Conservation (phyloP, 148 eudicot species). For the Hydrangea macrophylla region DNA sequence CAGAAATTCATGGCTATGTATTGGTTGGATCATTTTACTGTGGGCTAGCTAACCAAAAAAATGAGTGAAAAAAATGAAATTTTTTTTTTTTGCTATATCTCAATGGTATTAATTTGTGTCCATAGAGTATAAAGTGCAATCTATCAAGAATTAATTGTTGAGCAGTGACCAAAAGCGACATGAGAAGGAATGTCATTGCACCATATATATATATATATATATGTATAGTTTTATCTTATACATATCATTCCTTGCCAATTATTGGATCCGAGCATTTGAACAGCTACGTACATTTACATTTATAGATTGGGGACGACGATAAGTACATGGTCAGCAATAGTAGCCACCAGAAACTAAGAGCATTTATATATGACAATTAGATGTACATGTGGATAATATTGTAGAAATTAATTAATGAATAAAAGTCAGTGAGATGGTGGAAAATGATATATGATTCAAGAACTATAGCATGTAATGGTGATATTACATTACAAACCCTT, state of each 20-base stretch:
- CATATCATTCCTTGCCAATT: neutral
- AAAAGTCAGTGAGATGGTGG: too few species aligned
- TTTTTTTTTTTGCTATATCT: too few species aligned
- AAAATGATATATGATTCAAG: too few species aligned
- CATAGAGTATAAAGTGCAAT: neutral
- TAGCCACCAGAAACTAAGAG: too few species aligned
- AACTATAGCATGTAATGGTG: too few species aligned
- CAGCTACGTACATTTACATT: neutral
- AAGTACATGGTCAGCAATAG: neutral
- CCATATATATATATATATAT: too few species aligned
- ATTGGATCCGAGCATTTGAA: neutral
- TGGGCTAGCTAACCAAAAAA: neutral
- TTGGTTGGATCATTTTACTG: neutral
- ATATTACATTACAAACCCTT: too few species aligned
- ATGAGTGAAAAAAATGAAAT: neutral
- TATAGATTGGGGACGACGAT: neutral
- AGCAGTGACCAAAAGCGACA: slow-evolving; percentile 13
- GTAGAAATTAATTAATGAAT: too few species aligned
- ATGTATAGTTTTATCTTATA: neutral
- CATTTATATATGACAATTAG: too few species aligned
- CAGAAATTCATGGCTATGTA: too few species aligned
- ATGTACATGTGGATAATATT: too few species aligned
- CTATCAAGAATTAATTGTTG: neutral
- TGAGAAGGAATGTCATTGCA: slow-evolving; percentile 16
- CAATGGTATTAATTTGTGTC: too few species aligned